Base-by-base conservation (phyloP, 2,329 filamentous ascomycete genomes). In the Neurospora sp. region DNA sequence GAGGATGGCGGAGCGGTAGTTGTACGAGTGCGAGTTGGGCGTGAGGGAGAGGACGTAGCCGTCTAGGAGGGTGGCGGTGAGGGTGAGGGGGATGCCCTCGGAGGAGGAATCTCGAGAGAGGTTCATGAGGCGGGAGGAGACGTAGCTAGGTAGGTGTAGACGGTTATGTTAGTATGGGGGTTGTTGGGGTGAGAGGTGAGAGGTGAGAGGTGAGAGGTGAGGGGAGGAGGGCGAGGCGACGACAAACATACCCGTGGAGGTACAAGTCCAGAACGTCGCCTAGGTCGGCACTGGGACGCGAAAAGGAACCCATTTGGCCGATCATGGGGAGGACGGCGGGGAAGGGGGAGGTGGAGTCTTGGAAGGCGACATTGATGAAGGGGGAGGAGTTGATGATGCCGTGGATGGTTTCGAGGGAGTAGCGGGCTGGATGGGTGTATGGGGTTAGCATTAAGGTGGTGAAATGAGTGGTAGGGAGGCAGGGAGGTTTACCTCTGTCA, bases 271-370 rank as follows among this genome's bases (percentile, higher is more conserved):
- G 83, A 0, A 89, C 88, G 73, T 93, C 89, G 67, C 86, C 83
- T 19, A 86, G 79, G 68, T 84, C 83, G 17, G 87, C 84, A n/a
- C n/a, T n/a, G 5, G 89, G 89, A 0, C 82, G 81, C 8, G 83
- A 83, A 77, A 90, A 96, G 33, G 89, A 91, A 12, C 88, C 91
- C 85, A 96, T 91, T 75, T 92, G 89, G 68, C 92, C 92, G 75
- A 96, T 92, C 92, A 96, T 95, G 72, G 93, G 93, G 1, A 97
- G 84, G 69, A 90, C 89, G 68, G 88, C 87, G 3, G 92, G 92
- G 77, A 94, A 96, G 0, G 91, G 89, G 68, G 88, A 87, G 65
- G 83, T 80, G 0, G 85, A 82, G 4, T 84, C 80, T 67, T 85
- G 87, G 84, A 96, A 96, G 73, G 92, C 93, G 75, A 96, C 89